phyloP scores from a whole-genome alignment of 306 rosid genomes.

The Gleditsia sinensis region DNA sequence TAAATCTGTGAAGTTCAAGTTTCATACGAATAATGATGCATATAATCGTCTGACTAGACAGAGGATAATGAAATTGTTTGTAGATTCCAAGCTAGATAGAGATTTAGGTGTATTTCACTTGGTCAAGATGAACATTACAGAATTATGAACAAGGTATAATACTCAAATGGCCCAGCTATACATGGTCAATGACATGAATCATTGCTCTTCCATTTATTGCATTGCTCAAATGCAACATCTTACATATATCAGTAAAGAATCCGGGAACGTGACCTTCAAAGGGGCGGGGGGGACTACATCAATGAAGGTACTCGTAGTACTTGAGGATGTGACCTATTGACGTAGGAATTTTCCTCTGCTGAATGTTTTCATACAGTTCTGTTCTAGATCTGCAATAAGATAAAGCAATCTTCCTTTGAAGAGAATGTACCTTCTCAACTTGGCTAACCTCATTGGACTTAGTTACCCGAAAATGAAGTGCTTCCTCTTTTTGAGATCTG shows the following conservation, averaged over 20 bases:
- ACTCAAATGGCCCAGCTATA: background rate
- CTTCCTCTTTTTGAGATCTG: constrained; percentile 91
- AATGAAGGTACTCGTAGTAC: background rate
- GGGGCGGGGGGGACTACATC: background rate
- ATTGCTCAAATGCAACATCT: background rate
- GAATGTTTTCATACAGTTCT: constrained; percentile 14
- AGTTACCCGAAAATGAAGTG: constrained; percentile 67
- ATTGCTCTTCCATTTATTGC: background rate
- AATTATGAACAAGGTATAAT: background rate
- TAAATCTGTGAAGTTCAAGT: background rate
- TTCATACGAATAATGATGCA: background rate
- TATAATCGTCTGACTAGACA: background rate
- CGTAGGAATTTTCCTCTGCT: background rate
- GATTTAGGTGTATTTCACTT: background rate
- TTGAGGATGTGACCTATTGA: background rate
- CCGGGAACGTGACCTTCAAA: background rate
- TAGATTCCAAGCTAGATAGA: background rate
- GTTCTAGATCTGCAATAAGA: constrained; percentile 13
- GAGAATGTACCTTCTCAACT: constrained; percentile 75
- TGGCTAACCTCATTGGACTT: constrained; percentile 75
- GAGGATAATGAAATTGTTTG: background rate
- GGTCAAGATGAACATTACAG: background rate
- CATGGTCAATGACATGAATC: background rate
- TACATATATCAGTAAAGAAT: background rate
- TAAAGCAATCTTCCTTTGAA: constrained; percentile 23